Base-by-base conservation (phyloP, 306 rosid species). In the Lathyrus sativus region DNA sequence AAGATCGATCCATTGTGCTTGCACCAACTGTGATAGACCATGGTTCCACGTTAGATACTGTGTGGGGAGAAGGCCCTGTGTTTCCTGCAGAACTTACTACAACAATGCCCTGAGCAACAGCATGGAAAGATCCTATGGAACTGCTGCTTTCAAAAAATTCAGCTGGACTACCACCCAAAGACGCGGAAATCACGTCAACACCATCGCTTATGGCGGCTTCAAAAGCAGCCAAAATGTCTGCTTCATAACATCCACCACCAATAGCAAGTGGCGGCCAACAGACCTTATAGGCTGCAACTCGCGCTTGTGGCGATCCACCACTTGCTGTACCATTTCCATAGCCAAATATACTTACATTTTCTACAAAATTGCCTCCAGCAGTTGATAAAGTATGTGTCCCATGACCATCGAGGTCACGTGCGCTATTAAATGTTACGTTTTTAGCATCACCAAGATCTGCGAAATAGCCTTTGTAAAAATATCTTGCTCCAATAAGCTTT, bases 311-410 rank as follows among this genome's bases (percentile, higher is more conserved):
- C 1, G 99, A 85, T n/a, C 99, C 99, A 4, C 99, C 99, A 1
- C 83, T 87, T 0, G 95, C 96, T 1, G 90, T 88, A 33, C 99
- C 99, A 26, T 72, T 81, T 2, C 95, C 96, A 55, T 54, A 9
- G 7, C 96, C 92, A 5, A 81, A 75, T 5, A 86, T 81, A 63
- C 33, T 83, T 1, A 74, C 87, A 5, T 81, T 74, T 0, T 22
- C 2, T 6, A 87, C 88, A 42, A 79, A 81, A 44, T 22, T 93
- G 8, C 97, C 98, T 0, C 88, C 97, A 0, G 96, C 97, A 0
- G 98, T 93, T n/a, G 98, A 93, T 49, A 93, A 73, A 35, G 99
- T 93, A 35, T 93, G 99, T 10, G 96, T 18, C 4, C 99, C 99
- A 57, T 93, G 97, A 48, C 99, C 99, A 0, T 55, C 83, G 2